These are phyloP conservation scores for Herpetomonas samuelpessoai DNA, from an alignment of 208 protist species.

Conservation along the genomic window DNA sequence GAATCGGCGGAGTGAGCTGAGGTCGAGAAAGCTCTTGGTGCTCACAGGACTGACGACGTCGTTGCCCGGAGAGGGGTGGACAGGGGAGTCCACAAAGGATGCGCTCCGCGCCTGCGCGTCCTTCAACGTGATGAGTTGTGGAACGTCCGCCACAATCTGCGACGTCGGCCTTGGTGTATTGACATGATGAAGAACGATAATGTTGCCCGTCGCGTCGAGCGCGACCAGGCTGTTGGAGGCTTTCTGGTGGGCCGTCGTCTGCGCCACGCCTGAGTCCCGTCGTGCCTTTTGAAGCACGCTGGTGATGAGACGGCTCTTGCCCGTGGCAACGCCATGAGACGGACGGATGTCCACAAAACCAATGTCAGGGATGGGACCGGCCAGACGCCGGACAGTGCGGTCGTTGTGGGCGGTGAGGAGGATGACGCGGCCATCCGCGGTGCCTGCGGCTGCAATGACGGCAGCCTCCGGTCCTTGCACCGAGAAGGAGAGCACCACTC, in stretches of 20 bases:
- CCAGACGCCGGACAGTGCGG: conserved; percentile 37
- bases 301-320: neutral
- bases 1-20: conserved; percentile 43
- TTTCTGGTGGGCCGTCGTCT: neutral
- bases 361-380: conserved; percentile 70
- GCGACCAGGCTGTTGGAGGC: conserved; percentile 39
- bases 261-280: too few relatives aligned
- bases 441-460: conserved; percentile 51
- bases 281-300: neutral
- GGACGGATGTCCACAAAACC: conserved; percentile 43
- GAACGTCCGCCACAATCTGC: conserved; percentile 63
- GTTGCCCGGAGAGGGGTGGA: conserved; percentile 2
- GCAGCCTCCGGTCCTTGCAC: conserved; percentile 30
- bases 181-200: conserved; percentile 51
- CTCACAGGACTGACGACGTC: conserved; percentile 6
- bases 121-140: conserved; percentile 46
- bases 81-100: conserved; percentile 13
- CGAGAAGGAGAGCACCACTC: conserved; percentile 50
- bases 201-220: conserved; percentile 59
- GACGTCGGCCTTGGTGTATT: conserved; percentile 27
- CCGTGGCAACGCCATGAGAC: neutral
- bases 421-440: conserved; percentile 54
- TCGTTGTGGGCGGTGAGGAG: conserved; percentile 24
- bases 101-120: conserved; percentile 14
- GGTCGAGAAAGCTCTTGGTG: conserved; percentile 49